Percentiles rank a stretch among this genome's conserved stretches.
These are phyloP conservation scores for Saraca asoca DNA, from an alignment of 331 rosid species.

Conservation along the genomic window DNA sequence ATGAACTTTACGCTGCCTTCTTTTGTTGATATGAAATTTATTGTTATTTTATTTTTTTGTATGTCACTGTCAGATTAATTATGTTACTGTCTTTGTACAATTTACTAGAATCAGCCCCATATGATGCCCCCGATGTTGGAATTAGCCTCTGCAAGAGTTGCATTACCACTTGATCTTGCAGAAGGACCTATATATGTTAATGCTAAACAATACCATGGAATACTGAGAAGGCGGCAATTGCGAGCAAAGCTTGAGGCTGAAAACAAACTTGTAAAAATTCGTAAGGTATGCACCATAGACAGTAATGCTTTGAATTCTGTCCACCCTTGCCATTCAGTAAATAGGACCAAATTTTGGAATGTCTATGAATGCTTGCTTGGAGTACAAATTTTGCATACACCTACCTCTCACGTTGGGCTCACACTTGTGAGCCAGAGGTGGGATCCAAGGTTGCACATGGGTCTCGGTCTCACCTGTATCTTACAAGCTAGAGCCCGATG, in stretches of 20 bases:
- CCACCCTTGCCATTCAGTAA: too few species aligned
- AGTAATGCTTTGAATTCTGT: too few species aligned
- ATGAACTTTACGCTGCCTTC: constrained; percentile 2
- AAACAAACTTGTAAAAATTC: constrained; percentile 69
- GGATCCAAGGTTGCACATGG: too few species aligned
- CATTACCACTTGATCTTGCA: constrained; percentile 72
- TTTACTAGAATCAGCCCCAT: constrained; percentile 47
- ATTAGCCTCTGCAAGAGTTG: constrained; percentile 60
- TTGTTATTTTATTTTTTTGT: neutral
- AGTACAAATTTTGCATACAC: too few species aligned
- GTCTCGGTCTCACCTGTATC: too few species aligned
- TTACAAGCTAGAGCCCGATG: too few species aligned
- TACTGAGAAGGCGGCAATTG: constrained; percentile 84
- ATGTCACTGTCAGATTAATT: constrained; percentile 9
- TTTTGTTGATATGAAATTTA: constrained; percentile 1
- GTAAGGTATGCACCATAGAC: constrained; percentile 75
- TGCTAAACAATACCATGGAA: constrained; percentile 90
- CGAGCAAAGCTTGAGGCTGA: constrained; percentile 94
- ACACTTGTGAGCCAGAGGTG: too few species aligned
- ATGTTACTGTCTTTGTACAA: neutral
- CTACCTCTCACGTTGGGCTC: too few species aligned
- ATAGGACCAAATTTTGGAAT: too few species aligned
- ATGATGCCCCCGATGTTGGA: constrained; percentile 61
- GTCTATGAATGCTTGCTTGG: too few species aligned
- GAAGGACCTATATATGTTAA: constrained; percentile 87